These are phyloP conservation scores for Hibiscus mutabilis DNA, from an alignment of 345 rosid species.

Conservation along the genomic window DNA sequence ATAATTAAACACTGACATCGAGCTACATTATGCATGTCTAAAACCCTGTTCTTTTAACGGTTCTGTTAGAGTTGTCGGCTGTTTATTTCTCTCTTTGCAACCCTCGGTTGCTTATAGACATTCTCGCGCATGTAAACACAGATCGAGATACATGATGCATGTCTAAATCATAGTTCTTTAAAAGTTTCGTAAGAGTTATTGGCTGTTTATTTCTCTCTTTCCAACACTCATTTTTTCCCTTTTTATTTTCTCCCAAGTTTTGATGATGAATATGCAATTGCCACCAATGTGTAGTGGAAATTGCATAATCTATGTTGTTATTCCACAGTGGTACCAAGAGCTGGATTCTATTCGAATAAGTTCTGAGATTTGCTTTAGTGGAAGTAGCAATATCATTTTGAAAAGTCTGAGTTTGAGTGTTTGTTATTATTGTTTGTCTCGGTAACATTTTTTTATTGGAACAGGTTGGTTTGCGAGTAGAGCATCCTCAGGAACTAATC, in stretches of 20 bases:
- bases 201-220: neutral
- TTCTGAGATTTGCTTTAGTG: neutral
- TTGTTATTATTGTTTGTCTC: slow-evolving; percentile 1
- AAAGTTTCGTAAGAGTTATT: neutral
- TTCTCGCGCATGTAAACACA: neutral
- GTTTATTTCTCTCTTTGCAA: neutral
- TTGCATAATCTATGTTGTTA: neutral
- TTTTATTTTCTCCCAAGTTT: neutral
- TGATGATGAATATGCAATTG: neutral
- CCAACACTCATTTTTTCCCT: neutral
- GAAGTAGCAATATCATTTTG: neutral
- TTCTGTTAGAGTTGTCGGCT: neutral
- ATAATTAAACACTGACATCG: neutral
- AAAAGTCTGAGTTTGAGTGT: neutral
- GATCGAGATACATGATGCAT: neutral
- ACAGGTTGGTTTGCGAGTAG: slow-evolving; percentile 92
- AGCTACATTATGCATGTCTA: neutral
- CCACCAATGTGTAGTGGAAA: neutral
- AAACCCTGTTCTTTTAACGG: neutral
- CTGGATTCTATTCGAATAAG: neutral
- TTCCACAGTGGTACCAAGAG: neutral
- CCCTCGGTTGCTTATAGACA: neutral
- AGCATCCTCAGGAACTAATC: slow-evolving; percentile 94
- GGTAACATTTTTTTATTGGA: slow-evolving; percentile 18
- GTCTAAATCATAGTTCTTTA: neutral